Evolutionary conservation across 768 basidiomycete species (phyloP), one percentile per base, ranked within the genome.

Genomic region (Psilocybe sp.): DNA sequence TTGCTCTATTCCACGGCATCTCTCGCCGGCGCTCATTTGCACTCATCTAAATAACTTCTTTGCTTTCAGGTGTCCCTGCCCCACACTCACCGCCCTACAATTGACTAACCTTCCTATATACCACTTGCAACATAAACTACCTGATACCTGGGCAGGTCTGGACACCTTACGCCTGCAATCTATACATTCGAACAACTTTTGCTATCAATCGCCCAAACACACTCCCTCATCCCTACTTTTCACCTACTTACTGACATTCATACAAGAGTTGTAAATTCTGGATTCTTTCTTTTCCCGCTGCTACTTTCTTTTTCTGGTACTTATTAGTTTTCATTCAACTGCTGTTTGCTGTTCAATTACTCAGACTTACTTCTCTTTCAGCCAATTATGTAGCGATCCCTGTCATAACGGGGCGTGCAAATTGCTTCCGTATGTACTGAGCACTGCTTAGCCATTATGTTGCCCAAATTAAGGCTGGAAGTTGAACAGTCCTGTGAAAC

Each of bases 81-180:
- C n/a, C 7, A 33, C 47, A 36, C 36, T n/a, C n/a, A n/a, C n/a
- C n/a, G 18, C 1, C 20, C 40, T 38, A 32, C 14, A 33, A 18
- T 11, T 36, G 40, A 36, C 41, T 42, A 35, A 35, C 20, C 20
- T 15, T 23, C 36, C 20, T 42, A 46, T 50, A 54, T 54, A 54
- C 53, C 53, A 54, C 40, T 50, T 47, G 13, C 39, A 46, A 50
- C 45, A 8, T 28, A 33, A 41, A 31, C 45, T 50, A 46, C 43
- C 23, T 47, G 53, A 54, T 54, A 54, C 53, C 53, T 50, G 49
- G 52, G 49, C 49, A 19, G 35, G 28, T 45, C 52, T 53, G 52
- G 47, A 41, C 18, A 41, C 46, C 48, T 28, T 28, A 28, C 23
- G 23, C 23, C 23, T 28, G 23, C 23, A 28, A 28, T 4, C 7